A percentile compares a stretch with the other conserved stretches of the same genome.
Evolutionary conservation across 1,139 yeast species (phyloP).

Genomic region (Taphrina confusa): DNA sequence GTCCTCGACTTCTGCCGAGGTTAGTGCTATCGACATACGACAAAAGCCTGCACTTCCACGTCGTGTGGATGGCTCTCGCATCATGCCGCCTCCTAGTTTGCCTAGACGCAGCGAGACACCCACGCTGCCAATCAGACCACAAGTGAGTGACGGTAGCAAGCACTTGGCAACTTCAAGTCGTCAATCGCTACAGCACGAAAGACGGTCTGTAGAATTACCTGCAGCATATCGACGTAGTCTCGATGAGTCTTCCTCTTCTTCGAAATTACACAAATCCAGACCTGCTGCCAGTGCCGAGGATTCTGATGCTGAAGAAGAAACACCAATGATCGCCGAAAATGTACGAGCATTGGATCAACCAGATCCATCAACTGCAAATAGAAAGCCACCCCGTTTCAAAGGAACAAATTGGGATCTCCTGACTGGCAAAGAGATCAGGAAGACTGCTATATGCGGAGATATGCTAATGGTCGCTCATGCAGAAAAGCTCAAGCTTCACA

Average conservation of each 20-base stretch:
- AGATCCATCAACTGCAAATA: slow-evolving; percentile 47
- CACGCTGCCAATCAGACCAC: not conserved
- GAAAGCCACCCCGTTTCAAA: slow-evolving; percentile 44
- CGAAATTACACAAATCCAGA: not conserved
- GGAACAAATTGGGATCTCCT: slow-evolving; percentile 20
- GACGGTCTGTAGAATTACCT: not conserved
- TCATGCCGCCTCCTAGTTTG: not conserved
- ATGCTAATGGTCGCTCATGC: slow-evolving; percentile 16
- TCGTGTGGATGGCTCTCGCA: not conserved
- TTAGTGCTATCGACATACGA: not conserved
- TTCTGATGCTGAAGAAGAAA: slow-evolving; percentile 24
- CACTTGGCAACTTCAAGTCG: not conserved
- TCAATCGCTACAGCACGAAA: slow-evolving; percentile 8
- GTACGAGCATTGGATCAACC: slow-evolving; percentile 26
- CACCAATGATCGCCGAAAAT: not conserved
- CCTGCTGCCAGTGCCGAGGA: not conserved
- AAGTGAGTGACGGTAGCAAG: not conserved
- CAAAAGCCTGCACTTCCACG: slow-evolving; percentile 9
- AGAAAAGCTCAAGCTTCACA: slow-evolving; percentile 18
- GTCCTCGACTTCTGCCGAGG: not conserved
- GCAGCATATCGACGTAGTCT: not conserved
- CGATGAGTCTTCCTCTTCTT: not conserved
- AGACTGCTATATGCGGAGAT: slow-evolving; percentile 19
- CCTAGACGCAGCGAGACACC: not conserved
- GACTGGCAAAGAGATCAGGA: slow-evolving; percentile 26